A percentile compares a stretch with the other conserved stretches of the same genome.
Conservation (phyloP, 140 eudicot genomes). For the Ambrosia hybrid region DNA sequence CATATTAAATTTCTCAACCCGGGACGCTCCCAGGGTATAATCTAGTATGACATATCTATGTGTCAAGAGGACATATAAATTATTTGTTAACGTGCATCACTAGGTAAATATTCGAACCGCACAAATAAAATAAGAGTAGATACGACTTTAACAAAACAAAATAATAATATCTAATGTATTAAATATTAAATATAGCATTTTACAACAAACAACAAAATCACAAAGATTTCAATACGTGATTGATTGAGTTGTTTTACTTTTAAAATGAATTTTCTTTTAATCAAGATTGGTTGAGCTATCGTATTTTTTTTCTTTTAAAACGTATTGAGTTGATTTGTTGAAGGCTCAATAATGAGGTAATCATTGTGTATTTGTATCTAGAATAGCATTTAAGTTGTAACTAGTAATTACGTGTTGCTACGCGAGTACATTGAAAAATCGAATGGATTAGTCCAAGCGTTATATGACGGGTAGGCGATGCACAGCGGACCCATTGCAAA, state of each 20-base stretch:
- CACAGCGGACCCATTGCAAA: too few relatives aligned
- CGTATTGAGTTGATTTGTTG: neutral
- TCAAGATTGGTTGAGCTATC: constrained; percentile 5
- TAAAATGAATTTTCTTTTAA: neutral
- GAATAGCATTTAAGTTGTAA: neutral
- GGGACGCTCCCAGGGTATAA: too few relatives aligned
- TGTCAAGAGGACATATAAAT: too few relatives aligned
- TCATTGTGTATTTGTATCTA: neutral
- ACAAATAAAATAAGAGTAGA: neutral
- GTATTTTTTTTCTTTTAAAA: neutral
- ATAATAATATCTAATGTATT: neutral
- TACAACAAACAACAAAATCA: constrained; percentile 8
- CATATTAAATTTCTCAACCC: too few relatives aligned
- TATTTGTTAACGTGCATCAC: too few relatives aligned
- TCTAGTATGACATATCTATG: too few relatives aligned
- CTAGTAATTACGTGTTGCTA: too few relatives aligned
- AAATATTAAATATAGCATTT: neutral
- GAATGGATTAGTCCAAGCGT: too few relatives aligned
- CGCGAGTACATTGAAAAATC: too few relatives aligned
- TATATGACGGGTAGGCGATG: too few relatives aligned
- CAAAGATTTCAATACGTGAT: constrained; percentile 4
- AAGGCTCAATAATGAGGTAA: neutral
- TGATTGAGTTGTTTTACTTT: constrained; percentile 2
- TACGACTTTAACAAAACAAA: neutral
- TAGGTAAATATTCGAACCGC: neutral